Evolutionary conservation across 345 rosid genomes (phyloP).

Genomic region (Moricandia moricandioides): DNA sequence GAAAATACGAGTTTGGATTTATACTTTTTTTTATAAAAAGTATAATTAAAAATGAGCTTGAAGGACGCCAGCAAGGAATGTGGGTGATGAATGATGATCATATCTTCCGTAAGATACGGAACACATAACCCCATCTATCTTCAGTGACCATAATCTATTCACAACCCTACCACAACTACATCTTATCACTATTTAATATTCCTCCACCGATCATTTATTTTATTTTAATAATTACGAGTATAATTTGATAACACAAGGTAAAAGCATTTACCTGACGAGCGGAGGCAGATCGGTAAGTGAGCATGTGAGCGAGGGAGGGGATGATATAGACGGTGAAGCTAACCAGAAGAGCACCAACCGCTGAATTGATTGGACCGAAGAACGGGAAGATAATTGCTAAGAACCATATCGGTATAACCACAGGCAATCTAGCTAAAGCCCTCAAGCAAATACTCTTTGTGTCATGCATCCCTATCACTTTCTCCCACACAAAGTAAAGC

Average conservation of each 20-base stretch:
- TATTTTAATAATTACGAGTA: neutral
- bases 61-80: conserved; percentile 32
- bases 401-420: conserved; percentile 97
- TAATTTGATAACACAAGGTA: neutral
- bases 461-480: conserved; percentile 97
- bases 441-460: conserved; percentile 82
- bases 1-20: neutral
- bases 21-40: conserved; percentile 6
- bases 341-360: conserved; percentile 95
- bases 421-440: conserved; percentile 89
- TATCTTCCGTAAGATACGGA: conserved; percentile 40
- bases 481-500: conserved; percentile 97
- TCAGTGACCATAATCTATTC: neutral
- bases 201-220: neutral
- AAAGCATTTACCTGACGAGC: conserved; percentile 71
- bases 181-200: neutral
- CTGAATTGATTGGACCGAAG: conserved; percentile 94
- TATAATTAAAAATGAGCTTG: neutral
- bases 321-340: conserved; percentile 98
- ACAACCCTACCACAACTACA: conserved; percentile 18
- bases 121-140: conserved; percentile 23
- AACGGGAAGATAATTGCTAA: conserved; percentile 96
- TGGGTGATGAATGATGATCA: conserved; percentile 26
- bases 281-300: conserved; percentile 87
- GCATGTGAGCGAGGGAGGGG: conserved; percentile 93